Conservation (phyloP, 163 green algal genomes). For the Volvox carteri region DNA sequence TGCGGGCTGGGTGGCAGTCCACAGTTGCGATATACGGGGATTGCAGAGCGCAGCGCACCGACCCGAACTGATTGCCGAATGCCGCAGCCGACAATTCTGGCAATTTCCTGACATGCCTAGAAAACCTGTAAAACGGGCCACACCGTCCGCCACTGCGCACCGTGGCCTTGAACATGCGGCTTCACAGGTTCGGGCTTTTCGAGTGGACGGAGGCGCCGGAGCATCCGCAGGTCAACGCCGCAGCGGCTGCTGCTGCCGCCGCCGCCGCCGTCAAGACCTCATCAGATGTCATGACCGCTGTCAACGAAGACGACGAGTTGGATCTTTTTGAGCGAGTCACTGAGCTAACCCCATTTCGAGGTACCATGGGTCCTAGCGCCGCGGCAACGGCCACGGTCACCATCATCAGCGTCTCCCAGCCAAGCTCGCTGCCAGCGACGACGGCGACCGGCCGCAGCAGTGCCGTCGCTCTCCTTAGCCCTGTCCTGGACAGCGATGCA, state of each 20-base stretch:
- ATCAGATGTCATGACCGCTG: background rate
- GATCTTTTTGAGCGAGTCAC: background rate
- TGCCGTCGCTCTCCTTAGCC: background rate
- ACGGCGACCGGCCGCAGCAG: background rate
- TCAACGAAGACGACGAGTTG: background rate
- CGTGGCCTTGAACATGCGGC: too few species aligned
- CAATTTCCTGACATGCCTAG: too few species aligned
- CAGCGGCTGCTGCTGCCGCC: background rate
- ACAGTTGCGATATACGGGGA: too few species aligned
- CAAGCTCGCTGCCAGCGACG: background rate
- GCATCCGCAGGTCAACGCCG: background rate
- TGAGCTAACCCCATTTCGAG: background rate
- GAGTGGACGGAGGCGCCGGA: conserved; percentile 43
- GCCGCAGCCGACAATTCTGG: too few species aligned
- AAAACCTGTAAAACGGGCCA: too few species aligned
- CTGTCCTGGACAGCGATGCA: background rate
- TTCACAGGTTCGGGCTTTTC: conserved; percentile 54
- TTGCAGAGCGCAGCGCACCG: too few species aligned
- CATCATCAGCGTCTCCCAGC: conserved; percentile 32
- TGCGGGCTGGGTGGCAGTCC: too few species aligned
- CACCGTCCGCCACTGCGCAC: too few species aligned
- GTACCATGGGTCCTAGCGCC: background rate
- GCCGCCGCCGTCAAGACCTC: background rate
- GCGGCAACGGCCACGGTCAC: conserved; percentile 19
- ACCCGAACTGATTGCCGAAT: too few species aligned